Base-by-base conservation (phyloP, 306 rosid genomes). In the Medicago ruthenica region DNA sequence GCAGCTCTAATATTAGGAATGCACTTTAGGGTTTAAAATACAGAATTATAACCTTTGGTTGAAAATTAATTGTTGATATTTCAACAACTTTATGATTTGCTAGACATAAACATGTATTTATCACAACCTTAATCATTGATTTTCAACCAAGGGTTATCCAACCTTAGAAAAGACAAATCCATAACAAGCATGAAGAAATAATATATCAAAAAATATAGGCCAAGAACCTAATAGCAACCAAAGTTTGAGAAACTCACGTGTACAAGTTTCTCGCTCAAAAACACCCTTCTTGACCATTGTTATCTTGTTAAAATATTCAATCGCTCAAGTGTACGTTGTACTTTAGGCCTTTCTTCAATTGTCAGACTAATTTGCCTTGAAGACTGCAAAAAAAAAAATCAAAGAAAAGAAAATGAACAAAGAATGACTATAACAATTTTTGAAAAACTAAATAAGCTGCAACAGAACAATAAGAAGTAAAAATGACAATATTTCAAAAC, bases 291-390 rank as follows among this genome's bases (percentile, higher is more conserved):
- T 76, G 36, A 66, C 18, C n/a, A 54, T 37, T 65, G 61, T 59
- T 58, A 57, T 67, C 70, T 70, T n/a, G 24, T 31, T 76, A 85
- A 36, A 62, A 12, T 57, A 78, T 84, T 76, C 60, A 93, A 77
- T 40, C 34, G 78, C 60, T 85, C 84, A 60, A 71, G 39, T n/a
- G 87, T 76, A 22, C 81, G 40, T 74, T 58, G 84, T 10, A 89
- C 14, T 61, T 77, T 75, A 70, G 87, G 89, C 73, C 44, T 86
- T 83, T 75, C 91, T 81, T 87, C 97, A 47, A 89, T 83, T 50
- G 79, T 66, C 86, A 70, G 34, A 62, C 73, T 67, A 70, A 61
- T 77, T 70, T 64, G 73, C 65, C 73, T 76, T 1, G 86, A 82
- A 17, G 90, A 76, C 98, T 93, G 88, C 82, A 86, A 66, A 11